These are phyloP conservation scores for Venturia oleaginea DNA, from an alignment of 2,329 filamentous ascomycete species.

Conservation along the genomic window DNA sequence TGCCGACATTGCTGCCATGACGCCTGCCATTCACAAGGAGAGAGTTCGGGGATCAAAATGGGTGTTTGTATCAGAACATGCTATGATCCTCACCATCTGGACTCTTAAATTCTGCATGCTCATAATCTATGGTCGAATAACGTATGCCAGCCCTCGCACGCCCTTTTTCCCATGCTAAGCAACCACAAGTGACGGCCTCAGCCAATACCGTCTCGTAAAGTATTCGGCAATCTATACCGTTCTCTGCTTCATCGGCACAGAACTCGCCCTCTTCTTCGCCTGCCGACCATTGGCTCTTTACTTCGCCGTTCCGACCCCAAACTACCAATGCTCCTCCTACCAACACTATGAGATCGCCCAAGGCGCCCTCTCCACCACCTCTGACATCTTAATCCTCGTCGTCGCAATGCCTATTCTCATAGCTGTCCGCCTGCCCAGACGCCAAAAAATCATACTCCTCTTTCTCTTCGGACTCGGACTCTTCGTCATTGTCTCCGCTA, in stretches of 20 bases:
- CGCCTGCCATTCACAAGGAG: not conserved
- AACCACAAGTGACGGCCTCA: not conserved
- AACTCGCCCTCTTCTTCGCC: not conserved
- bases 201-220: not conserved
- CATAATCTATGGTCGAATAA: not conserved
- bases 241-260: not conserved
- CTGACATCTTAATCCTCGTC: not conserved
- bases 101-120: slow-evolving; percentile 4
- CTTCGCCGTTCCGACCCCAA: not conserved
- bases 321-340: slow-evolving; percentile 5
- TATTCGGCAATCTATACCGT: not conserved
- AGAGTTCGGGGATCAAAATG: not conserved
- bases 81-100: slow-evolving; percentile 1
- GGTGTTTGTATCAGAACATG: slow-evolving; percentile 1
- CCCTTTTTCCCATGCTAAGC: not conserved
- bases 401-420: slow-evolving; percentile 7
- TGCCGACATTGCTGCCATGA: not conserved
- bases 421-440: not conserved
- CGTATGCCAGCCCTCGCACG: not conserved
- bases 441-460: not conserved
- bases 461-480: not conserved
- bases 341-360: not conserved
- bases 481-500: not conserved
- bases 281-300: not conserved
- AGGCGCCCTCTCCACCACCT: not conserved